These are phyloP conservation scores for Colletotrichum tanaceti DNA, from an alignment of 2,329 filamentous ascomycete species.

Conservation along the genomic window DNA sequence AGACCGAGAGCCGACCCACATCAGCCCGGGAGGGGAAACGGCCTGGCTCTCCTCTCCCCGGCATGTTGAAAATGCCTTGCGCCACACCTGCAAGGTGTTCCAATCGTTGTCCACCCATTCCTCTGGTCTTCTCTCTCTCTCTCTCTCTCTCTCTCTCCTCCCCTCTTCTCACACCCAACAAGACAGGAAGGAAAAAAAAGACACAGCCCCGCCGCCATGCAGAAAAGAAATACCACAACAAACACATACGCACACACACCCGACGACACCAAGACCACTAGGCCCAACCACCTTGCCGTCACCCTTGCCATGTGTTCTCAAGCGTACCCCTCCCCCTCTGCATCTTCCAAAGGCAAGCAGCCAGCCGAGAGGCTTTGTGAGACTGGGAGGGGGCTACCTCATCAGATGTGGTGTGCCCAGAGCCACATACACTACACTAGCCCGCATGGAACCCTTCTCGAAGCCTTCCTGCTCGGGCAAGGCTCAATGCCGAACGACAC, in stretches of 20 bases:
- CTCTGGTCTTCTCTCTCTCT: slow-evolving; percentile 1
- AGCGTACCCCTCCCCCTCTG: slow-evolving; percentile 1
- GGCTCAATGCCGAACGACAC: slow-evolving; percentile 10
- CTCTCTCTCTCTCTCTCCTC: background rate
- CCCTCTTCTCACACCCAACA: slow-evolving; percentile 10
- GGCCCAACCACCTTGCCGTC: background rate
- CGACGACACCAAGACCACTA: too few species aligned
- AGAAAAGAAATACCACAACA: slow-evolving; percentile 21
- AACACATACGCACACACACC: background rate
- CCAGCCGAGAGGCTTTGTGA: background rate
- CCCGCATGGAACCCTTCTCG: slow-evolving; percentile 35
- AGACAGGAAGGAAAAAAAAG: slow-evolving; percentile 4
- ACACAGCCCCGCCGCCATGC: slow-evolving; percentile 34
- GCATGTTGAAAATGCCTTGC: slow-evolving; percentile 36
- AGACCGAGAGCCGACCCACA: slow-evolving; percentile 19
- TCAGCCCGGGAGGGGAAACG: slow-evolving; percentile 20
- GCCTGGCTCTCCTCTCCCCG: slow-evolving; percentile 6
- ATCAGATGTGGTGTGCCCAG: slow-evolving; percentile 33
- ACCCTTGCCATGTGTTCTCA: slow-evolving; percentile 10
- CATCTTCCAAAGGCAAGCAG: slow-evolving; percentile 1
- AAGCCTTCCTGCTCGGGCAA: slow-evolving; percentile 35
- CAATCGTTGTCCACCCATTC: slow-evolving; percentile 16
- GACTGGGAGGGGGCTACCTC: background rate
- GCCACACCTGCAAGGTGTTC: slow-evolving; percentile 37
- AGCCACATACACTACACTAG: slow-evolving; percentile 21